phyloP scores from a whole-genome alignment of 495 filamentous ascomycete species.

The Chaetomidium leptoderma region DNA sequence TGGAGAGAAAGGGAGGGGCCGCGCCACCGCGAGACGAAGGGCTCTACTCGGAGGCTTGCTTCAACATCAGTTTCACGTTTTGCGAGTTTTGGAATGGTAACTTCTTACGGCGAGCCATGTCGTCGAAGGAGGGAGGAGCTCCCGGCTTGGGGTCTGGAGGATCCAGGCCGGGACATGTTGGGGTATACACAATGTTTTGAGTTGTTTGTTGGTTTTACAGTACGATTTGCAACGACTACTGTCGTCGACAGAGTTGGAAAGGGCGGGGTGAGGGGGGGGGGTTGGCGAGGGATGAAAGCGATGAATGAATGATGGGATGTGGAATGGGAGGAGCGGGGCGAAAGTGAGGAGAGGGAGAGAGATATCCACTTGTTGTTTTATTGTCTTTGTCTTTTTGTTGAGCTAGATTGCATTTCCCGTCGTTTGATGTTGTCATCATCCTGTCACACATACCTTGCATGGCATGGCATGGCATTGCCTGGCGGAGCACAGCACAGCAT shows the following conservation, averaged over 20 bases:
- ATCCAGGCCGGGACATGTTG: too few relatives aligned
- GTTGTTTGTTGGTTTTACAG: too few relatives aligned
- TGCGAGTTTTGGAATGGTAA: too few relatives aligned
- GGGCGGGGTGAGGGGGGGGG: neutral
- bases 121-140: too few relatives aligned
- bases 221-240: too few relatives aligned
- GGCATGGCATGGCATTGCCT: neutral
- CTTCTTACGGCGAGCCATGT: too few relatives aligned
- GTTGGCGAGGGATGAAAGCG: neutral
- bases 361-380: neutral
- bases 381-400: neutral
- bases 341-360: neutral
- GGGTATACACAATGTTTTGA: too few relatives aligned
- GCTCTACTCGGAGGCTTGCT: too few relatives aligned
- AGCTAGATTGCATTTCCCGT: neutral
- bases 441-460: neutral
- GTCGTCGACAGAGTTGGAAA: neutral
- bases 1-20: neutral
- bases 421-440: conserved; percentile 7
- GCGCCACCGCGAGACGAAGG: neutral
- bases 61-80: too few relatives aligned
- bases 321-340: neutral
- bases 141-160: too few relatives aligned
- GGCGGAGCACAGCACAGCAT: conserved; percentile 7
- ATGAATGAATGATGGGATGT: neutral